Evolutionary conservation across 2,329 filamentous ascomycete species (phyloP).

Genomic region (Sclerotinia borealis): DNA sequence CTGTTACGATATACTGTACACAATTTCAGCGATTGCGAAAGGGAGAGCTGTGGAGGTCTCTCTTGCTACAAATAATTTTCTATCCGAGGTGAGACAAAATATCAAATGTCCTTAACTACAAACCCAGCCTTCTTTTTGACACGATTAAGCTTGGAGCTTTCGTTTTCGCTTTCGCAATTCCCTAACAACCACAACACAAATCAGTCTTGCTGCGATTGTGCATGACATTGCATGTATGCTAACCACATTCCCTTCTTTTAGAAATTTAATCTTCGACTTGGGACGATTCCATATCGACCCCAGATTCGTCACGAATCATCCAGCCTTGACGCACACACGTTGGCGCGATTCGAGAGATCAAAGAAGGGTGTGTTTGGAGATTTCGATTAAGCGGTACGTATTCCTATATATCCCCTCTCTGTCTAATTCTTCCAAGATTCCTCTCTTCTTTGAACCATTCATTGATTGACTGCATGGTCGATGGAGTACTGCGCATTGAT

Average conservation of each 20-base stretch:
- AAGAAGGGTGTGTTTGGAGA: conserved; percentile 14
- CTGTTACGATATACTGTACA: conserved; percentile 7
- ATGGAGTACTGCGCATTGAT: conserved; percentile 5
- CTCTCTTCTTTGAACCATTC: background rate
- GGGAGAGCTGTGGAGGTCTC: conserved; percentile 13
- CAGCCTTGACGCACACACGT: conserved; percentile 14
- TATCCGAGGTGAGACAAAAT: conserved; percentile 28
- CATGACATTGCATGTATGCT: conserved; percentile 21
- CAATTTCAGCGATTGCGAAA: conserved; percentile 11
- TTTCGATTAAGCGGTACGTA: conserved; percentile 19
- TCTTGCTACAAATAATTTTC: conserved; percentile 16
- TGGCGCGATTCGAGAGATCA: conserved; percentile 20
- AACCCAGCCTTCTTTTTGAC: conserved; percentile 24
- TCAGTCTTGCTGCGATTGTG: conserved; percentile 5
- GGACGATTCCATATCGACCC: conserved; percentile 20
- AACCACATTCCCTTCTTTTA: conserved; percentile 17
- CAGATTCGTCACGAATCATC: conserved; percentile 21
- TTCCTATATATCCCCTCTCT: background rate
- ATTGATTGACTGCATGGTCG: conserved; percentile 1
- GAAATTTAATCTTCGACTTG: conserved; percentile 19
- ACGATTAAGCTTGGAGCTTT: conserved; percentile 23
- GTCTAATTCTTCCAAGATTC: background rate
- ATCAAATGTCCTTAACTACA: conserved; percentile 6
- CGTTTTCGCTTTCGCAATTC: conserved; percentile 8
- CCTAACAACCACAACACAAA: conserved; percentile 10